Evolutionary conservation across 257 asterid genomes (phyloP).

Genomic region (Salvia rosmarinus): DNA sequence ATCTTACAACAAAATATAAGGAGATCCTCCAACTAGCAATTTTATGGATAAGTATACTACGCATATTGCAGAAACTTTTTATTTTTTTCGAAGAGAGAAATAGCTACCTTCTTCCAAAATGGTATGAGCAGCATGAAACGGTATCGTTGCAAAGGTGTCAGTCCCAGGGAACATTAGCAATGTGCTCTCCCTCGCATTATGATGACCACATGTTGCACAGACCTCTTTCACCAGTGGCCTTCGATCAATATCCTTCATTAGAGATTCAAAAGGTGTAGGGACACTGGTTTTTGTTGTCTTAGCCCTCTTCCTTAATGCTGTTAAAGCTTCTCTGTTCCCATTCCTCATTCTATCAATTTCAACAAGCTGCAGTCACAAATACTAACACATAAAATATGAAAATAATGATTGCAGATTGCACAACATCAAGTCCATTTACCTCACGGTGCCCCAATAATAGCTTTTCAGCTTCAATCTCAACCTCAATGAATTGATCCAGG

Average conservation of each 20-base stretch:
- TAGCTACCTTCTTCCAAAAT: conserved; percentile 77
- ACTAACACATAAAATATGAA: conserved; percentile 1
- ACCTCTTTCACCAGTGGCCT: conserved; percentile 81
- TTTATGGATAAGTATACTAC: conserved; percentile 8
- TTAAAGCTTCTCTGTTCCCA: conserved; percentile 85
- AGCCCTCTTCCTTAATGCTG: conserved; percentile 78
- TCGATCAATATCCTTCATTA: conserved; percentile 78
- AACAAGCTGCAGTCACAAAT: conserved; percentile 60
- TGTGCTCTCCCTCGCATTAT: conserved; percentile 72
- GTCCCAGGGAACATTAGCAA: conserved; percentile 85
- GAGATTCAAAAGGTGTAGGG: conserved; percentile 75
- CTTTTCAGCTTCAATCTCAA: conserved; percentile 82
- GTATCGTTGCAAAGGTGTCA: conserved; percentile 65
- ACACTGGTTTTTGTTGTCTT: conserved; percentile 71
- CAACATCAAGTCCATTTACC: conserved; percentile 46
- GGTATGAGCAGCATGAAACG: conserved; percentile 96
- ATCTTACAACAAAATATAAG: not conserved
- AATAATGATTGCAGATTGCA: conserved; percentile 1
- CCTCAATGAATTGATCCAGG: conserved; percentile 56
- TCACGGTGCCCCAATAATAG: conserved; percentile 78
- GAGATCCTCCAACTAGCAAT: conserved; percentile 19
- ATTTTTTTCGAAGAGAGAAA: not conserved
- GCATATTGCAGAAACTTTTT: not conserved
- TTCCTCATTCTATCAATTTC: conserved; percentile 83
- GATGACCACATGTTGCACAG: conserved; percentile 82